Conservation (phyloP, 129 eudicot genomes). For the Cynara cardunculus region DNA sequence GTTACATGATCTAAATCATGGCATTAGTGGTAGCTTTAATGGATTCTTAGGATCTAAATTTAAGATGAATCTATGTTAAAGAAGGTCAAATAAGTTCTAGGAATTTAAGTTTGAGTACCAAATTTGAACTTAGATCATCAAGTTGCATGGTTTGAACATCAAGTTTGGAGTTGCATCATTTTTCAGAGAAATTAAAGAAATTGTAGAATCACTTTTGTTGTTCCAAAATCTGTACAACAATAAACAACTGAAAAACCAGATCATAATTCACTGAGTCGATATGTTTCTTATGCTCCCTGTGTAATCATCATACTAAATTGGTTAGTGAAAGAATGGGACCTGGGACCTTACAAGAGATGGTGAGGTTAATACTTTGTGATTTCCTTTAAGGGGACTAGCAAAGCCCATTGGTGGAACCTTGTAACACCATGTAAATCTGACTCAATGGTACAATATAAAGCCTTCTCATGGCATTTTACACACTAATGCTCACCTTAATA, state of each 20-base stretch:
- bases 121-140: not conserved
- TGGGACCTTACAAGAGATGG: not conserved
- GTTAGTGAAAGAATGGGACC: not conserved
- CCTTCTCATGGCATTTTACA: not conserved
- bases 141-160: not conserved
- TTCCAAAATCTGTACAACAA: not conserved
- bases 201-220: not conserved
- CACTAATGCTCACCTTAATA: not conserved
- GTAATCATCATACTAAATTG: not conserved
- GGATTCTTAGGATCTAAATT: not conserved
- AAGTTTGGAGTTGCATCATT: not conserved
- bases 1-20: not conserved
- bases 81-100: not conserved
- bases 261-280: not conserved
- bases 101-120: not conserved
- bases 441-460: not conserved
- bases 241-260: not conserved
- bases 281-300: not conserved
- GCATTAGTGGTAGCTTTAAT: not conserved
- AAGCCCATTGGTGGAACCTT: not conserved
- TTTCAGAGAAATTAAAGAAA: not conserved
- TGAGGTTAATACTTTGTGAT: not conserved
- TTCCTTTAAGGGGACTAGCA: too few species aligned
- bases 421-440: not conserved
- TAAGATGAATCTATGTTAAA: conserved; percentile 7